A percentile compares a stretch with the other conserved stretches of the same genome.
Evolutionary conservation across 2,329 filamentous ascomycete species (phyloP).

Genomic region (Diplocarpon mali): DNA sequence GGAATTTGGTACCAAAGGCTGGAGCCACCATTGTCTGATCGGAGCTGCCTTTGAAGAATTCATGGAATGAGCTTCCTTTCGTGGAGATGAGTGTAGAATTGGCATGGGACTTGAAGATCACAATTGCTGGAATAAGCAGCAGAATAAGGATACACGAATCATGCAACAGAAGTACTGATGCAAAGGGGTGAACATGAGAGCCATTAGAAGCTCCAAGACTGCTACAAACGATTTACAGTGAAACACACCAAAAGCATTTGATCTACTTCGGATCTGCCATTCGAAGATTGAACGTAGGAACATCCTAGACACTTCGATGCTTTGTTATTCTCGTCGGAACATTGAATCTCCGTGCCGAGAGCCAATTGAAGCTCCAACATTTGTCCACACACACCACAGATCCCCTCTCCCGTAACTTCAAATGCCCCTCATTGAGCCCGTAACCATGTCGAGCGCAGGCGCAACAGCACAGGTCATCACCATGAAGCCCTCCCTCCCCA

Average conservation of each 20-base stretch:
- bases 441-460: constrained; percentile 21
- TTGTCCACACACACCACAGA: neutral
- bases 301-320: neutral
- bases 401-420: neutral
- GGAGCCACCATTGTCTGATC: constrained; percentile 6
- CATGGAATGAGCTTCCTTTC: no score
- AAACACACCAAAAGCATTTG: no score
- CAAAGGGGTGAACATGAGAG: no score
- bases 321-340: neutral
- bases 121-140: no score
- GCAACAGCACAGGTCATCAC: constrained; percentile 7
- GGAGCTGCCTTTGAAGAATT: no score
- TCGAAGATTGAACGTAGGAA: no score
- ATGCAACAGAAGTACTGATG: no score
- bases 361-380: constrained; percentile 1
- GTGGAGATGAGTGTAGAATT: no score
- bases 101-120: no score
- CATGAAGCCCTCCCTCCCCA: constrained; percentile 19
- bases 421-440: constrained; percentile 26
- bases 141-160: no score
- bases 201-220: no score
- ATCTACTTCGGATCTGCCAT: neutral
- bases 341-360: constrained; percentile 3
- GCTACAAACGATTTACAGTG: no score
- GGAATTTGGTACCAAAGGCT: constrained; percentile 57